phyloP scores from a whole-genome alignment of 352 stramenopile genomes.

The Phytophthora melonis region DNA sequence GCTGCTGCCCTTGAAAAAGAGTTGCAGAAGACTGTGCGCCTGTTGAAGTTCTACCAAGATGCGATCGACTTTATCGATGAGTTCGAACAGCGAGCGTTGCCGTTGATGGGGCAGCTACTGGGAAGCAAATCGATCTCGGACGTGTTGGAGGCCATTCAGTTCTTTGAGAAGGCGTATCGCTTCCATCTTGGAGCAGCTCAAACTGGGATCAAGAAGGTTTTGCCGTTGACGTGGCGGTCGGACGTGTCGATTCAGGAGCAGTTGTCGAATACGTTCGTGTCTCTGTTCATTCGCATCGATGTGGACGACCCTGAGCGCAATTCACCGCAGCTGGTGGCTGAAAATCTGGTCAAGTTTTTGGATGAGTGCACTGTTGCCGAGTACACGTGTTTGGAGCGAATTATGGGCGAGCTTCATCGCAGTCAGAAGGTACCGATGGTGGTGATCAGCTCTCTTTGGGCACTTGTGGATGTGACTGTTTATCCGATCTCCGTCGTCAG shows the following conservation, averaged over 20 bases:
- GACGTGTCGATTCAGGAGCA: slow-evolving; percentile 92
- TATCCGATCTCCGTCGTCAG: slow-evolving; percentile 69
- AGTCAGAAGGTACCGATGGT: slow-evolving; percentile 68
- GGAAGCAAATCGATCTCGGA: slow-evolving; percentile 93
- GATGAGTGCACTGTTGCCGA: slow-evolving; percentile 83
- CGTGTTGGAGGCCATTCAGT: slow-evolving; percentile 93
- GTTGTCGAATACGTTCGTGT: slow-evolving; percentile 86
- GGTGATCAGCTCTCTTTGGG: slow-evolving; percentile 77
- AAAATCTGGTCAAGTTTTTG: slow-evolving; percentile 79
- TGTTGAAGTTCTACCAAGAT: slow-evolving; percentile 93
- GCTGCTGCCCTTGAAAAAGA: slow-evolving; percentile 73
- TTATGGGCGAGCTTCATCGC: slow-evolving; percentile 70
- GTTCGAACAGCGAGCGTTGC: slow-evolving; percentile 84
- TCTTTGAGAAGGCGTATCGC: slow-evolving; percentile 93
- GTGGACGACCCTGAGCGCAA: slow-evolving; percentile 49
- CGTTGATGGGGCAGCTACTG: slow-evolving; percentile 88
- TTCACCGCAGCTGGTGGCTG: slow-evolving; percentile 57
- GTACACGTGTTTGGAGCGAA: slow-evolving; percentile 81
- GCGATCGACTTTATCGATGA: slow-evolving; percentile 94
- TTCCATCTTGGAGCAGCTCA: slow-evolving; percentile 92
- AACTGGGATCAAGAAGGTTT: slow-evolving; percentile 91
- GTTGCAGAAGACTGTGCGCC: slow-evolving; percentile 72
- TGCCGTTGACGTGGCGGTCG: slow-evolving; percentile 92
- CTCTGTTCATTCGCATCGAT: slow-evolving; percentile 71
- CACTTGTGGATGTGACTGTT: slow-evolving; percentile 64